phyloP scores from a whole-genome alignment of 2,329 filamentous ascomycete species.

The Zarea fungicola region DNA sequence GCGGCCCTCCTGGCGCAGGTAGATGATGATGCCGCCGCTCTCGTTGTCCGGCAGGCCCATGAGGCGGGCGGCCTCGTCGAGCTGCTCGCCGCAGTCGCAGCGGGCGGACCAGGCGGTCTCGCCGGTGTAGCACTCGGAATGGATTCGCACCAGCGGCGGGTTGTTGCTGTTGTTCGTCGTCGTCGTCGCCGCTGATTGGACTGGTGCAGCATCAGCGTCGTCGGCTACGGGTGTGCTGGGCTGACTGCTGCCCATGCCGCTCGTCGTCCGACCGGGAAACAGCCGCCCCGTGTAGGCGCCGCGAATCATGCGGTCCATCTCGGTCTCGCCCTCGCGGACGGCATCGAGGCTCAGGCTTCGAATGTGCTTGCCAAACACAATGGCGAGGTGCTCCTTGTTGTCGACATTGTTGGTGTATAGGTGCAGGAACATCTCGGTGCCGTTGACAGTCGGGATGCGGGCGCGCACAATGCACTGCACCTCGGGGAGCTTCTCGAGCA shows the following conservation, averaged over 20 bases:
- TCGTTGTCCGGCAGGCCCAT: conserved; percentile 68
- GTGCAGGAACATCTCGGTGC: conserved; percentile 95
- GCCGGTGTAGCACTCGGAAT: conserved; percentile 97
- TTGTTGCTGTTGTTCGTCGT: conserved; percentile 13
- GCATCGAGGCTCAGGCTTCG: conserved; percentile 68
- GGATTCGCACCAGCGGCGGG: conserved; percentile 79
- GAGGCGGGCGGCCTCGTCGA: conserved; percentile 89
- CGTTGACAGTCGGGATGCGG: conserved; percentile 85
- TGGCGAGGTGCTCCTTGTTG: conserved; percentile 92
- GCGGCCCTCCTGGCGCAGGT: conserved; percentile 90
- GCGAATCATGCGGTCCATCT: conserved; percentile 86
- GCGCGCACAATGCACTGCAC: conserved; percentile 95
- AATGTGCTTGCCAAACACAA: conserved; percentile 89
- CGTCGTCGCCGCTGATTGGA: too few relatives aligned
- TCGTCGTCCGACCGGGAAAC: conserved; percentile 77
- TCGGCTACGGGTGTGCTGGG: conserved; percentile 3
- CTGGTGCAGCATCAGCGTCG: too few relatives aligned
- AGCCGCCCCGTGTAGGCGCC: conserved; percentile 88
- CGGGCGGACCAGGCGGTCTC: conserved; percentile 98
- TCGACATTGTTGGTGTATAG: conserved; percentile 90
- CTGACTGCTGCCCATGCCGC: conserved; percentile 50
- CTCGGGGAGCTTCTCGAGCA: conserved; percentile 70
- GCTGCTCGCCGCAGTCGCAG: conserved; percentile 95
- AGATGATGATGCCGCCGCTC: conserved; percentile 85
- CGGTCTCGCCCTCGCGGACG: conserved; percentile 69